These are phyloP conservation scores for Russula emetica DNA, from an alignment of 768 basidiomycete genomes.

Conservation along the genomic window DNA sequence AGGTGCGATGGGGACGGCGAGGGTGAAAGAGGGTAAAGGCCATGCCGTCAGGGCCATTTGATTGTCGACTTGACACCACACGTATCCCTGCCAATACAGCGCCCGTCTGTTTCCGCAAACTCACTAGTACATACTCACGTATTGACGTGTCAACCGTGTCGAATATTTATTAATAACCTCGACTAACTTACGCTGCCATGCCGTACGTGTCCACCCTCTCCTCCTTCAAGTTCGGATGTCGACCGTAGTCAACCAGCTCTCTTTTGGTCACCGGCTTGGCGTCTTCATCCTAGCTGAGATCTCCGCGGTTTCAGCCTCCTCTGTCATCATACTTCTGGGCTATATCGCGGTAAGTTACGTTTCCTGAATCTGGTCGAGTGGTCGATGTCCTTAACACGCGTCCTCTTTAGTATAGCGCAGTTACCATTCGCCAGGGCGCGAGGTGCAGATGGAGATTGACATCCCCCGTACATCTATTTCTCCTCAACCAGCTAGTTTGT, in stretches of 20 bases:
- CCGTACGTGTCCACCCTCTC: not conserved
- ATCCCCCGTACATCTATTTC: slow-evolving; percentile 33
- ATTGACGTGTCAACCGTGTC: not conserved
- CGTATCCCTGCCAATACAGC: not conserved
- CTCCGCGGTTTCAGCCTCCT: slow-evolving; percentile 30
- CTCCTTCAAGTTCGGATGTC: not conserved
- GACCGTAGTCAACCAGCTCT: not conserved
- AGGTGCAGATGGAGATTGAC: slow-evolving; percentile 26
- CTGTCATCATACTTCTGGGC: slow-evolving; percentile 26
- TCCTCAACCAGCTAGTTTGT: slow-evolving; percentile 32
- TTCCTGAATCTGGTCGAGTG: not conserved
- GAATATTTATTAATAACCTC: not conserved
- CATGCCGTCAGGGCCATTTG: slow-evolving; percentile 13
- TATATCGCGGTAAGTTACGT: slow-evolving; percentile 30
- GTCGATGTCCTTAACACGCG: not conserved
- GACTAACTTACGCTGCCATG: not conserved
- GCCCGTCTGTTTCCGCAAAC: too few relatives aligned
- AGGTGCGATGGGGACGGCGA: not conserved
- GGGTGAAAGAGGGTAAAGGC: slow-evolving; percentile 10
- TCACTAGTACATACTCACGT: not conserved
- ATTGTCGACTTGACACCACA: not conserved
- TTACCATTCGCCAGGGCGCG: slow-evolving; percentile 25
- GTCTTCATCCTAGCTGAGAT: slow-evolving; percentile 30
- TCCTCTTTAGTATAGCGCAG: slow-evolving; percentile 26
- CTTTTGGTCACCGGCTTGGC: slow-evolving; percentile 31